Conservation (phyloP, 345 rosid species). For the Sonneratia caseolaris region DNA sequence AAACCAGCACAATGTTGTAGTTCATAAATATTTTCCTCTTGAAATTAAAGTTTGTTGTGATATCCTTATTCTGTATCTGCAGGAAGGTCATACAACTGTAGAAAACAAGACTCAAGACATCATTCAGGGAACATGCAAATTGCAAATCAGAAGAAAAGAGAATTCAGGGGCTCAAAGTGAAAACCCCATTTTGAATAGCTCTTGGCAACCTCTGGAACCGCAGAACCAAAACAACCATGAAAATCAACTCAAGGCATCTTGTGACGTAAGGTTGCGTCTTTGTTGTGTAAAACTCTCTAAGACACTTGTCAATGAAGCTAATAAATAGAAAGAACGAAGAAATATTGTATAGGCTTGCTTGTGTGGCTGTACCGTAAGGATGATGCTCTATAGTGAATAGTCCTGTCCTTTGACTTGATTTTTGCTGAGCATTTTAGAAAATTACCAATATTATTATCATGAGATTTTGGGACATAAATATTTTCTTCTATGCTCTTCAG, state of each 20-base stretch:
- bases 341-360: not conserved
- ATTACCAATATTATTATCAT: not conserved
- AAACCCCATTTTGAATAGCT: constrained; percentile 25
- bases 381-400: not conserved
- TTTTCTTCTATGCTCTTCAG: not conserved
- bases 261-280: constrained; percentile 83
- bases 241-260: constrained; percentile 94
- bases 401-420: not conserved
- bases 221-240: constrained; percentile 47
- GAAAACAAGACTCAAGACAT: constrained; percentile 69
- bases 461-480: not conserved
- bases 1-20: not conserved
- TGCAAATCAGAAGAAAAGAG: constrained; percentile 34
- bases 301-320: not conserved
- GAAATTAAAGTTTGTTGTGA: not conserved
- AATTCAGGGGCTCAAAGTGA: constrained; percentile 28
- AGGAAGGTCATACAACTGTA: constrained; percentile 84
- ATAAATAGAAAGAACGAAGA: not conserved
- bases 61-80: constrained; percentile 11
- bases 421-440: not conserved
- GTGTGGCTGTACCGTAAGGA: constrained; percentile 2
- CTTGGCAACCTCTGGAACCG: constrained; percentile 39
- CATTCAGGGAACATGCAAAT: constrained; percentile 46
- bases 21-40: not conserved
- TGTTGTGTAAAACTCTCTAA: constrained; percentile 27